These are phyloP conservation scores for Pseudozyma hubeiensis DNA, from an alignment of 1,284 basidiomycete genomes.

Conservation along the genomic window DNA sequence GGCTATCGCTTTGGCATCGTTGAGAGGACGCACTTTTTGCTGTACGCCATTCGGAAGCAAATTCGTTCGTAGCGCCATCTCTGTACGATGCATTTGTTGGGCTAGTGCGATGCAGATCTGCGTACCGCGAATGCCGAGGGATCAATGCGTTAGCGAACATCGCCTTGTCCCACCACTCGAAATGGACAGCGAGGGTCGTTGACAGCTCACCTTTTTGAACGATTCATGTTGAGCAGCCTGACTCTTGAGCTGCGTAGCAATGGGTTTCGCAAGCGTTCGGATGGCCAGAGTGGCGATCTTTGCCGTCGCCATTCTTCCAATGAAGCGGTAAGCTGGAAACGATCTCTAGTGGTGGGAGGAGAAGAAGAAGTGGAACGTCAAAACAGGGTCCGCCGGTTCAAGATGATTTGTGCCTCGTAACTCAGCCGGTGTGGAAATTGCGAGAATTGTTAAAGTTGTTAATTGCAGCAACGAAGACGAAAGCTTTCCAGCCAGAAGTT, in stretches of 20 bases:
- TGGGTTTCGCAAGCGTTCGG: constrained; percentile 66
- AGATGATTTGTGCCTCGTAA: too few relatives aligned
- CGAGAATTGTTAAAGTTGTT: too few relatives aligned
- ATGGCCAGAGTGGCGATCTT: constrained; percentile 65
- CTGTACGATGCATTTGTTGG: constrained; percentile 62
- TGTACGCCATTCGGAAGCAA: constrained; percentile 52
- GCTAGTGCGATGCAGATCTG: constrained; percentile 63
- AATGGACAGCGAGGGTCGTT: neutral
- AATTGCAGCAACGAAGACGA: too few relatives aligned
- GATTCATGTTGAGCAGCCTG: constrained; percentile 64
- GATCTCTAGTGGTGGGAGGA: too few relatives aligned
- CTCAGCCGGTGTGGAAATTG: too few relatives aligned
- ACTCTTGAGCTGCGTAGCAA: constrained; percentile 64
- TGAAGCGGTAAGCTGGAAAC: too few relatives aligned
- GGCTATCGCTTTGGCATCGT: constrained; percentile 64
- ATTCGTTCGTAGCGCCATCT: constrained; percentile 61
- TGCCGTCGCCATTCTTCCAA: constrained; percentile 57
- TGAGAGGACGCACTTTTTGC: constrained; percentile 65
- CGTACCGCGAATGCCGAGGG: neutral
- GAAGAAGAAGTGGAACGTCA: too few relatives aligned
- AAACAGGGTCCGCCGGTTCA: too few relatives aligned
- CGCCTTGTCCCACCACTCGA: neutral
- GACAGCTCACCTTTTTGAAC: constrained; percentile 51
- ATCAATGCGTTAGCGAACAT: neutral
- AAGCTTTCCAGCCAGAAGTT: too few relatives aligned